These are phyloP conservation scores for Fulvia fulva DNA, from an alignment of 2,329 filamentous ascomycete species.

Conservation along the genomic window DNA sequence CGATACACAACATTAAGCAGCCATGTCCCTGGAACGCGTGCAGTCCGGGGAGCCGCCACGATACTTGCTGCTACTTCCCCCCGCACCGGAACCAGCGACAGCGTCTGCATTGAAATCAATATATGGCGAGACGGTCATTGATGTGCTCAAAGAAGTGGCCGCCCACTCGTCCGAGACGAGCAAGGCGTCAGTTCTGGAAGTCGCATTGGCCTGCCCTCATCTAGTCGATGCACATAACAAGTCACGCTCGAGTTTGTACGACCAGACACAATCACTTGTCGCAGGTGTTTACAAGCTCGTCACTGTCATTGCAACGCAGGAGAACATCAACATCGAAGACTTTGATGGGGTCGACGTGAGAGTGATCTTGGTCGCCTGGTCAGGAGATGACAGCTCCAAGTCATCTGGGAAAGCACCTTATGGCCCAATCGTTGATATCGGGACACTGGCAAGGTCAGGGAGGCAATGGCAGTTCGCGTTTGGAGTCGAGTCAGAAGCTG, in stretches of 20 bases:
- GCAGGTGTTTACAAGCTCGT: conserved; percentile 75
- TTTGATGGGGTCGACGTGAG: conserved; percentile 71
- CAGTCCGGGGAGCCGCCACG: conserved; percentile 32
- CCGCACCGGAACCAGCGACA: conserved; percentile 38
- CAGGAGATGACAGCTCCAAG: conserved; percentile 32
- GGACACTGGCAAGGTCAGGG: conserved; percentile 45
- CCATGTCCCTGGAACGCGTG: conserved; percentile 6
- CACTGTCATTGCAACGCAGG: conserved; percentile 64
- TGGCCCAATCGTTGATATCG: conserved; percentile 51
- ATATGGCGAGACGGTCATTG: conserved; percentile 40
- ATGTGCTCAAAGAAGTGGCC: conserved; percentile 41
- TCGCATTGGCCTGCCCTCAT: conserved; percentile 62
- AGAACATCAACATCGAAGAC: conserved; percentile 60
- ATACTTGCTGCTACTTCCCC: conserved; percentile 45
- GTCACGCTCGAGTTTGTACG: conserved; percentile 59
- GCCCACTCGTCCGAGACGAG: conserved; percentile 29
- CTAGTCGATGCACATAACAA: conserved; percentile 50
- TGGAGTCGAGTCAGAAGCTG: conserved; percentile 61
- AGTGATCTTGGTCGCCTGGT: conserved; percentile 67
- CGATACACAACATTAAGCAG: not conserved
- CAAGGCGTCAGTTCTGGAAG: conserved; percentile 47
- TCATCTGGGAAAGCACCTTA: conserved; percentile 24
- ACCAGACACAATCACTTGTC: conserved; percentile 67
- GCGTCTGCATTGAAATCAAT: conserved; percentile 41
- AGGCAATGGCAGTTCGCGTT: conserved; percentile 64